A percentile compares a stretch with the other conserved stretches of the same genome.
Conservation (phyloP, 352 stramenopile species). For the Salisapilia sapeloensis region DNA sequence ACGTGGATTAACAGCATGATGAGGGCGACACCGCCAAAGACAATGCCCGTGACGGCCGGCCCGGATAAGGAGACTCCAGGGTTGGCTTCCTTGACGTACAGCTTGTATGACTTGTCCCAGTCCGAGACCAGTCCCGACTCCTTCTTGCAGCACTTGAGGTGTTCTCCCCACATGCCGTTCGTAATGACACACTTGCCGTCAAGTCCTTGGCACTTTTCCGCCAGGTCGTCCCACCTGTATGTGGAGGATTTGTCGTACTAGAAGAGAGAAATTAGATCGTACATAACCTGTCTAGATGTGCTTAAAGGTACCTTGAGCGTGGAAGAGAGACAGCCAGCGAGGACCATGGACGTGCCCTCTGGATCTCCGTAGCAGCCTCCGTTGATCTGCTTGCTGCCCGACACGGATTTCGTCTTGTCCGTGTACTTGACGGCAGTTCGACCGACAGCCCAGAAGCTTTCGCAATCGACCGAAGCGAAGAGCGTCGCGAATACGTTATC, state of each 20-base stretch:
- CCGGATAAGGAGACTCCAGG: constrained; percentile 42
- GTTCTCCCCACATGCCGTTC: constrained; percentile 70
- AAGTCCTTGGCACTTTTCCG: constrained; percentile 59
- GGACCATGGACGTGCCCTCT: constrained; percentile 34
- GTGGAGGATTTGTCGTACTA: constrained; percentile 54
- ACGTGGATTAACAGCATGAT: constrained; percentile 72
- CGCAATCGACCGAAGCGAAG: constrained; percentile 71
- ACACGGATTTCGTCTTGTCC: constrained; percentile 45
- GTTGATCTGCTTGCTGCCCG: constrained; percentile 73
- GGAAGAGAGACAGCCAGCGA: constrained; percentile 62
- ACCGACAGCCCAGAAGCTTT: constrained; percentile 71
- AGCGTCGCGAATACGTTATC: constrained; percentile 44
- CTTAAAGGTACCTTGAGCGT: constrained; percentile 22
- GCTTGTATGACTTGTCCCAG: constrained; percentile 56
- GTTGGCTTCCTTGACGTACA: constrained; percentile 34
- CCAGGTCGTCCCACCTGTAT: constrained; percentile 72
- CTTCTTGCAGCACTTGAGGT: constrained; percentile 66
- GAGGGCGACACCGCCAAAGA: constrained; percentile 67
- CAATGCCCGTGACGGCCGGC: constrained; percentile 53
- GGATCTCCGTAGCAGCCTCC: constrained; percentile 64
- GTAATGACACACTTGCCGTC: constrained; percentile 67
- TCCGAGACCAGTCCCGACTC: constrained; percentile 26
- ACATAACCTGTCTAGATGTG: background rate
- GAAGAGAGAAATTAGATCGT: background rate
- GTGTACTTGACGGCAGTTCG: constrained; percentile 64